phyloP scores from a whole-genome alignment of 2,329 filamentous ascomycete genomes.

The Metarhizium humberi region DNA sequence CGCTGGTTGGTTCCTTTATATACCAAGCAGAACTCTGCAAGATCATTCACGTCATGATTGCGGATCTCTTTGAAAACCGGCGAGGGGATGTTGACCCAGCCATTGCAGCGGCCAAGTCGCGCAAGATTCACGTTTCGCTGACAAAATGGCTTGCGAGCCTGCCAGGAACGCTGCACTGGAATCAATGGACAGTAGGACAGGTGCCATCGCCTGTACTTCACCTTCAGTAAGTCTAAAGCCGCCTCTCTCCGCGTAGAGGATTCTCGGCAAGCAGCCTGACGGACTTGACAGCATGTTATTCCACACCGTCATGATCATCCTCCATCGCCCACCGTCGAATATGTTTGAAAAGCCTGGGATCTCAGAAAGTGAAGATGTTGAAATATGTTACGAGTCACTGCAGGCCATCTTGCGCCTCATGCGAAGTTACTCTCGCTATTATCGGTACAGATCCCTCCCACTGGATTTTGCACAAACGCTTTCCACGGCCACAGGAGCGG shows the following conservation, averaged over 20 bases:
- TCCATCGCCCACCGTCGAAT: slow-evolving; percentile 37
- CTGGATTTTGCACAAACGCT: slow-evolving; percentile 40
- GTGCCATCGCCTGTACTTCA: slow-evolving; percentile 37
- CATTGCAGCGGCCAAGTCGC: slow-evolving; percentile 31
- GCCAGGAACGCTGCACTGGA: slow-evolving; percentile 39
- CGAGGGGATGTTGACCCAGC: slow-evolving; percentile 28
- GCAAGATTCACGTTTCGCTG: slow-evolving; percentile 36
- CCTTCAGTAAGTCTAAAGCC: slow-evolving; percentile 27
- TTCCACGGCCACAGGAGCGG: slow-evolving; percentile 34
- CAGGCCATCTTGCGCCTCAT: slow-evolving; percentile 35
- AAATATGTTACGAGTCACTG: slow-evolving; percentile 40
- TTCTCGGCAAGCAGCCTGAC: too few species aligned
- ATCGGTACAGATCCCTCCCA: slow-evolving; percentile 33
- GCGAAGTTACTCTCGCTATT: slow-evolving; percentile 32
- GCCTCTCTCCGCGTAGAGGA: neutral
- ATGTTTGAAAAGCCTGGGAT: slow-evolving; percentile 30
- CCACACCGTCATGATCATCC: slow-evolving; percentile 41
- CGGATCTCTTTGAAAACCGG: slow-evolving; percentile 40
- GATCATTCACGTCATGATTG: slow-evolving; percentile 39
- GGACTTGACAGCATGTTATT: slow-evolving; percentile 26
- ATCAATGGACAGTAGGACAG: slow-evolving; percentile 38
- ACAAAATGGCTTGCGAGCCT: slow-evolving; percentile 36
- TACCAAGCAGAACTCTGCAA: slow-evolving; percentile 39
- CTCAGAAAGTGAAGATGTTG: slow-evolving; percentile 32
- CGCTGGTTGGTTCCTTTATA: slow-evolving; percentile 34